Base-by-base conservation (phyloP, 2,329 filamentous ascomycete species). In the Scolecobasidium constrictum region DNA sequence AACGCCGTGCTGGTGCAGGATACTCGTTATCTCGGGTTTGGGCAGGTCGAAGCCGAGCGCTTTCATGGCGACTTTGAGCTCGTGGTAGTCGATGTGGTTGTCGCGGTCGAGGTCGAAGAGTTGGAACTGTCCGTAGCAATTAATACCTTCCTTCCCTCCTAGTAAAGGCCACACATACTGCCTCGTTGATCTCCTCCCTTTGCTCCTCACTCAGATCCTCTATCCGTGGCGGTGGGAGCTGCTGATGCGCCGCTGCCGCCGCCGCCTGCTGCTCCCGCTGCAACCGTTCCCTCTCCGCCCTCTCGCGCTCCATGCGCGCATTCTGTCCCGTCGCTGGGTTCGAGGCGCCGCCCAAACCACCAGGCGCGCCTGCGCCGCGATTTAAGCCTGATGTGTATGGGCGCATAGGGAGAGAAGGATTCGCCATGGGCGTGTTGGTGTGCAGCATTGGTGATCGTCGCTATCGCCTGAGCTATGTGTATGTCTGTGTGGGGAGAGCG, bases 101-200 rank as follows among this genome's bases (percentile, higher is more conserved):
- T 96, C 88, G 61, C 93, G 90, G 71, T 96, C 90, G 56, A 94
- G 83, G 62, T 96, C 92, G 72, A 98, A 96, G 50, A 96, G 79
- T 48, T 81, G 81, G 64, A 96, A 96, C 83, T 94, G 50, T 35
- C n/a, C 15, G 35, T 16, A 13, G 26, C 4, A 71, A 81, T 57
- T 75, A 93, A 86, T 49, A 90, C 88, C 71, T 95, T 88, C 59
- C 86, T 86, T 49, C 95, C 90, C 62, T 95, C 88, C 56, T 93
- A n/a, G n/a, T n/a, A n/a, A n/a, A n/a, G n/a, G n/a, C n/a, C n/a
- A n/a, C 4, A 71, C 81, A 57, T 75, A 93, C 86, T 49, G 90
- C 88, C 71, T 95, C 88, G 59, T 86, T 86, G 49, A 95, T 90
- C 62, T 95, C 88, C 56, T 93, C 86, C 50, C 83, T 75, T 61